Percentiles rank a stretch among this genome's conserved stretches.
These are phyloP conservation scores for Blastomyces gilchristii DNA, from an alignment of 2,329 filamentous ascomycete species.

Conservation along the genomic window DNA sequence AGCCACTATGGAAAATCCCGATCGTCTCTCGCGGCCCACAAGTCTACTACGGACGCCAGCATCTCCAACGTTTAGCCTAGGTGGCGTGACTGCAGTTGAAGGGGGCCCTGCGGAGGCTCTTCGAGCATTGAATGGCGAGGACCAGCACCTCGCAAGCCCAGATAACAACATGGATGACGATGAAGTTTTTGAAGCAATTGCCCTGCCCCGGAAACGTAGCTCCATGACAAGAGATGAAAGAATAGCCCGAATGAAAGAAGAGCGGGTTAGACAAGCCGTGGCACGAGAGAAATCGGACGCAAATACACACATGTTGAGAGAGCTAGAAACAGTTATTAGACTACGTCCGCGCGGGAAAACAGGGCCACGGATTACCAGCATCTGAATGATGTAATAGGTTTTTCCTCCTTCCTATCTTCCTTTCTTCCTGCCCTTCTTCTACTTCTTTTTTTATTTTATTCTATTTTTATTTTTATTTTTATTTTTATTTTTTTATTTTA, in stretches of 20 bases:
- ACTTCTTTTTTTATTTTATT: no score
- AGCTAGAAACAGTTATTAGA: constrained; percentile 82
- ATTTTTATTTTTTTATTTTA: not conserved
- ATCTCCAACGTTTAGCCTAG: constrained; percentile 38
- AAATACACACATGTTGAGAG: constrained; percentile 79
- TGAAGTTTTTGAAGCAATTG: constrained; percentile 86
- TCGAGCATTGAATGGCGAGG: constrained; percentile 65
- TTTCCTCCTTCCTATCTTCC: not conserved
- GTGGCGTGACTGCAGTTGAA: constrained; percentile 41
- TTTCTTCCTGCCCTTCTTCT: not conserved
- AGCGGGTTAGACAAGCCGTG: constrained; percentile 62
- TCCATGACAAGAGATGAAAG: constrained; percentile 74
- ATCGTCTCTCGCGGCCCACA: constrained; percentile 46
- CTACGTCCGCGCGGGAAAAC: constrained; percentile 34
- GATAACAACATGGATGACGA: constrained; percentile 43
- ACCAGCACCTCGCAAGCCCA: constrained; percentile 26
- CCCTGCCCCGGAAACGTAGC: constrained; percentile 59
- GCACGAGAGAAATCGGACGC: constrained; percentile 66
- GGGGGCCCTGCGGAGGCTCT: constrained; percentile 57
- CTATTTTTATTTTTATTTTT: not conserved
- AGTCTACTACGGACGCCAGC: constrained; percentile 31
- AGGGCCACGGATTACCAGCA: constrained; percentile 31
- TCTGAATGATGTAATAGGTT: constrained; percentile 20
- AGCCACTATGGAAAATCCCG: constrained; percentile 61
- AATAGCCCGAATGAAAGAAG: constrained; percentile 77